Conservation (phyloP, 305 asterid genomes). For the Plantago rigida region DNA sequence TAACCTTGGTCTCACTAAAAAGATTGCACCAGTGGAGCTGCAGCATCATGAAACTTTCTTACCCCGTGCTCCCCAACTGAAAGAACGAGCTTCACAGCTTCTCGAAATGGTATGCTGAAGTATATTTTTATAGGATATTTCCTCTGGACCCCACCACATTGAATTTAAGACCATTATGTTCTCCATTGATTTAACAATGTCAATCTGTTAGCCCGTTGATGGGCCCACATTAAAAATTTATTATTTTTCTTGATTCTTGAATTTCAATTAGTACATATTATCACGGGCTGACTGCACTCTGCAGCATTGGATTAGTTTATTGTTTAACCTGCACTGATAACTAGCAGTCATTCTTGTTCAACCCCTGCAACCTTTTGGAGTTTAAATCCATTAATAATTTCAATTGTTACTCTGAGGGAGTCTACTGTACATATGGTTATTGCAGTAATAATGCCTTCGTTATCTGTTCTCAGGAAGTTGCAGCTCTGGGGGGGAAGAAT, state of each 20-base stretch:
- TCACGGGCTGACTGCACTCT: too few species aligned
- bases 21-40: conserved; percentile 98
- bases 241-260: too few species aligned
- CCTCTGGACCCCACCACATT: conserved; percentile 1
- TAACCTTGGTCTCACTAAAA: conserved; percentile 79
- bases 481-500: conserved; percentile 69
- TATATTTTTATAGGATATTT: not conserved
- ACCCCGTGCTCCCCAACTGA: conserved; percentile 97
- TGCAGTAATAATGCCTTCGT: conserved; percentile 9
- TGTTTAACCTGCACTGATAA: not conserved
- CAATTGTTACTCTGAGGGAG: conserved; percentile 13
- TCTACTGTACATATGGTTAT: conserved; percentile 19
- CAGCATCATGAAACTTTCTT: conserved; percentile 96
- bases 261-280: too few species aligned
- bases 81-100: conserved; percentile 93
- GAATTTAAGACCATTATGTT: not conserved
- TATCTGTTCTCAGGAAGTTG: conserved; percentile 62
- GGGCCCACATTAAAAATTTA: too few species aligned
- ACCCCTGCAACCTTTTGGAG: not conserved
- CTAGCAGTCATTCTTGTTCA: too few species aligned
- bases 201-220: not conserved
- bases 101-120: conserved; percentile 72
- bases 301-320: not conserved
- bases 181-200: not conserved
- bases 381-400: not conserved